Base-by-base conservation (phyloP, 2,329 filamentous ascomycete species). In the Geosmithia morbida region DNA sequence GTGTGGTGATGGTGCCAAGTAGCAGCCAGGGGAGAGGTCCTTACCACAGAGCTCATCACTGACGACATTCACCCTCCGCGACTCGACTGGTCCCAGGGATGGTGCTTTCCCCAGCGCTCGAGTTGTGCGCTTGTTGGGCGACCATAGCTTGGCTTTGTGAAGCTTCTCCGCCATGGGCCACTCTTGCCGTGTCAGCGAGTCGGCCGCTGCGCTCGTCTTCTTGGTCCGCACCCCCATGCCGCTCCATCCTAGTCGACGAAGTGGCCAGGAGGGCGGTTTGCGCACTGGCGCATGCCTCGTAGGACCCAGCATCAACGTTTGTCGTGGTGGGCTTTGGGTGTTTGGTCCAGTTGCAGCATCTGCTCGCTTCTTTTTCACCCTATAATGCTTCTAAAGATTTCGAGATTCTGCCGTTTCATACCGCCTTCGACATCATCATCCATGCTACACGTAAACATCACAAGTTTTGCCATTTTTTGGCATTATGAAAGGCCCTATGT, bases 41-140 rank as follows among this genome's bases (percentile, higher is more conserved):
- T 14, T 60, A 71, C 69, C 66, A 52, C 74, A 77, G 16, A 81
- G 65, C 37, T 61, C 53, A 14, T 72, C 63, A 55, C 66, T 68
- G 16, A 74, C 66, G 20, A 82, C 61, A 52, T 81, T 75, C 39
- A 80, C 63, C 19, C 77, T 61, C 48, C 58, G 52, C 18, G 57
- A 56, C 29, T 66, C 63, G n/a, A 56, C 44, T 1, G 46, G 42
- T 8, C 26, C 33, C 1, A 45, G 13, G 1, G 39, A 49, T 26
- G 17, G 4, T 45, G 43, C 2, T 18, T 2, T 22, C 20, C 39
- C 45, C 39, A 29, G 43, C 7, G n/a, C 17, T 44, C n/a, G 26
- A 18, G 16, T 19, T 18, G 13, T n/a, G 14, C 46, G 46, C 17
- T 17, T 37, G 5, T 17, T 20, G n/a, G 45, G 22, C 39, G 43